Conservation (phyloP, 2,329 filamentous ascomycete species). For the Parasarocladium wereldwijsianum region DNA sequence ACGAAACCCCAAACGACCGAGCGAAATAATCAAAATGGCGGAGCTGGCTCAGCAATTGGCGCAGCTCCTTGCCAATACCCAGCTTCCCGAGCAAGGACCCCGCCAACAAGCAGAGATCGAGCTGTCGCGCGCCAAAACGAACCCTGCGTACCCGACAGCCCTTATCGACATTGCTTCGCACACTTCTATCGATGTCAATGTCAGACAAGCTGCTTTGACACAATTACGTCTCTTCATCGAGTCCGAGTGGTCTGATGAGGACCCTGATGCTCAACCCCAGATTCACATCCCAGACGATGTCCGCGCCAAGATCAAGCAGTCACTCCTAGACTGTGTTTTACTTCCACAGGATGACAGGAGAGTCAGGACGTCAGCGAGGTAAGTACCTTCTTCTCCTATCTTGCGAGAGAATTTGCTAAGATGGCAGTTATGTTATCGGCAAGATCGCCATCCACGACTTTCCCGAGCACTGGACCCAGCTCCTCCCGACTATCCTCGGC, state of each 20-base stretch:
- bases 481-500: constrained; percentile 67
- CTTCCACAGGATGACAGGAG: constrained; percentile 64
- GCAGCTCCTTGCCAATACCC: constrained; percentile 74
- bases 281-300: constrained; percentile 57
- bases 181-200: constrained; percentile 52
- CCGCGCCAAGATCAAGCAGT: constrained; percentile 58
- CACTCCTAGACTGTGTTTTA: constrained; percentile 64
- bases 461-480: constrained; percentile 83
- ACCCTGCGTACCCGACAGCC: constrained; percentile 60
- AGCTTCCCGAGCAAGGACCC: constrained; percentile 58
- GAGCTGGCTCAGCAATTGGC: constrained; percentile 87
- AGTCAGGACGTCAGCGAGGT: constrained; percentile 79
- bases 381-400: constrained; percentile 19
- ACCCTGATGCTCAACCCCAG: constrained; percentile 48
- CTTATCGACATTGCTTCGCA: constrained; percentile 73
- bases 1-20: constrained; percentile 3
- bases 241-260: constrained; percentile 66
- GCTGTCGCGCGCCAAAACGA: constrained; percentile 54
- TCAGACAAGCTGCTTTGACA: constrained; percentile 73
- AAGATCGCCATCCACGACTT: constrained; percentile 92
- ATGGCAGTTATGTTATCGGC: constrained; percentile 58
- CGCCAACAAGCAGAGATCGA: constrained; percentile 80
- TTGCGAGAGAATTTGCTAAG: constrained; percentile 5
- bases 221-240: constrained; percentile 72
- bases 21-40: constrained; percentile 6